phyloP scores from a whole-genome alignment of 306 rosid genomes.

The Urtica urens region DNA sequence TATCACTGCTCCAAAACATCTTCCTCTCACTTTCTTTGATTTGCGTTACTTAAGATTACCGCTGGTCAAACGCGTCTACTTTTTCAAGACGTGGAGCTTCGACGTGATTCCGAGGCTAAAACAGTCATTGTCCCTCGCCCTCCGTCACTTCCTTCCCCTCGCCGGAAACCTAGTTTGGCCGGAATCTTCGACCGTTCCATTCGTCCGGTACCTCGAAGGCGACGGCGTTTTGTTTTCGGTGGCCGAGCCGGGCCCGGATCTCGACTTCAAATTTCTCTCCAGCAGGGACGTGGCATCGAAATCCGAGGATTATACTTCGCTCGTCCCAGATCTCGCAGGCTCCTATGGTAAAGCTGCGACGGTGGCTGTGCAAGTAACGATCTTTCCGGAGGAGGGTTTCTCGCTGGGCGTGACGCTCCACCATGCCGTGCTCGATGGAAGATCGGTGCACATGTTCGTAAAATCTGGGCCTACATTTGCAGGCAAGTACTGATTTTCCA shows the following conservation, averaged over 20 bases:
- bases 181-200: constrained; percentile 21
- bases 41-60: neutral
- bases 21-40: constrained; percentile 14
- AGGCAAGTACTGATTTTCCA: too few relatives aligned
- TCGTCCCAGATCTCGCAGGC: constrained; percentile 14
- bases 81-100: neutral
- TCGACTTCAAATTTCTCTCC: constrained; percentile 16
- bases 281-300: neutral
- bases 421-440: constrained; percentile 41
- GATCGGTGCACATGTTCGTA: constrained; percentile 20
- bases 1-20: neutral
- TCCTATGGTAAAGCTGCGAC: constrained; percentile 22
- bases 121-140: constrained; percentile 45
- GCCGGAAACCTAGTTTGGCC: constrained; percentile 45
- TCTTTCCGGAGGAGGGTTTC: constrained; percentile 32
- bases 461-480: constrained; percentile 17
- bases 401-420: constrained; percentile 30
- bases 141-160: constrained; percentile 38
- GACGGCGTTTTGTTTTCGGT: constrained; percentile 28
- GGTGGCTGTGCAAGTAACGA: constrained; percentile 30
- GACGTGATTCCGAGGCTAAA: constrained; percentile 35
- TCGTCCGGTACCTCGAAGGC: constrained; percentile 20
- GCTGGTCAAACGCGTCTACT: constrained; percentile 16
- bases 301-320: constrained; percentile 13
- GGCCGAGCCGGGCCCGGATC: constrained; percentile 22